Conservation (phyloP, 169 alveolate genomes). For the Eimeria falciformis region DNA sequence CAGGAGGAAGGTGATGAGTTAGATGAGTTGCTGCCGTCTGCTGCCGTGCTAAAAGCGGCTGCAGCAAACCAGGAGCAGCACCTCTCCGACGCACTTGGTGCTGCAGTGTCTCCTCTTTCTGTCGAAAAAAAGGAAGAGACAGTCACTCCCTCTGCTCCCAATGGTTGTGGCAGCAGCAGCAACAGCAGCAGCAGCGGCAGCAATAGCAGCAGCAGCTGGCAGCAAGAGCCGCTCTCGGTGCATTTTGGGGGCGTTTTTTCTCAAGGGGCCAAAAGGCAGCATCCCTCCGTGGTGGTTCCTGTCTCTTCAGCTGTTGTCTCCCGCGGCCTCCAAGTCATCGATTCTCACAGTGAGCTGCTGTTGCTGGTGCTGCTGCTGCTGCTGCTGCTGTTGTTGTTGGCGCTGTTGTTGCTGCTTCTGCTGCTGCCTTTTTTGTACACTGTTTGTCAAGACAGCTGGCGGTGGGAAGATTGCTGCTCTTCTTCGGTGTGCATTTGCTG, state of each 20-base stretch:
- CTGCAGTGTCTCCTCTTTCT: neutral
- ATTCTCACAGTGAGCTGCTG: constrained; percentile 4
- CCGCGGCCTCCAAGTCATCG: neutral
- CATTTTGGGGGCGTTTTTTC: constrained; percentile 55
- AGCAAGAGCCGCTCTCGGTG: constrained; percentile 36
- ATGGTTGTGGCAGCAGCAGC: neutral
- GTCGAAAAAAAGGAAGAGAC: neutral
- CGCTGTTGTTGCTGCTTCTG: neutral
- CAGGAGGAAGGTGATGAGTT: constrained; percentile 16
- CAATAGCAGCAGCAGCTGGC: neutral
- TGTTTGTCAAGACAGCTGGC: too few relatives aligned
- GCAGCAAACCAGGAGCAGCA: constrained; percentile 47
- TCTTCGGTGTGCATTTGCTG: too few relatives aligned
- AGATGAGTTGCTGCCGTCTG: constrained; percentile 58
- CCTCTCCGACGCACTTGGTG: constrained; percentile 12
- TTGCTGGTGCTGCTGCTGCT: constrained; percentile 7
- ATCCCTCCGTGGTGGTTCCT: constrained; percentile 38
- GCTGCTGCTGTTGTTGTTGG: neutral
- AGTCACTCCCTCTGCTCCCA: neutral
- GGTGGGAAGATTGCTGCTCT: too few relatives aligned
- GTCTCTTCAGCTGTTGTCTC: constrained; percentile 52
- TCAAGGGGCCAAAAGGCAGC: neutral
- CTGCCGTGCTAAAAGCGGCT: constrained; percentile 58
- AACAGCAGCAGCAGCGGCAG: neutral
- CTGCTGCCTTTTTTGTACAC: neutral